Evolutionary conservation across 495 filamentous ascomycete genomes (phyloP), one percentile per base, ranked within the genome.

Genomic region (Talaromyces wortmannii): DNA sequence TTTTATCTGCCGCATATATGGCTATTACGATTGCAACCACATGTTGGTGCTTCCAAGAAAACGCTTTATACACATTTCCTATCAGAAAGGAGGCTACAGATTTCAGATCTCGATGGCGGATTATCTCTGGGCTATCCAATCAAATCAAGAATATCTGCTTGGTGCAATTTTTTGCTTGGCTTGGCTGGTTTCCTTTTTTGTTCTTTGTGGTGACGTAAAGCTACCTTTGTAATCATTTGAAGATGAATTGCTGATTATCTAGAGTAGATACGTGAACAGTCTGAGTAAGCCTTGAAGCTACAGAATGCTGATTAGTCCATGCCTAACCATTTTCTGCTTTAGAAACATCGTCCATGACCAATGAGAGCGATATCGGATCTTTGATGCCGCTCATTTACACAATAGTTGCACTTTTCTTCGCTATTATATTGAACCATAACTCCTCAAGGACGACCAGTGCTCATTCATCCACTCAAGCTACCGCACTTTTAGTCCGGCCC

Each of bases 121-220:
- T 31, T 4, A 23, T 49, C 17, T 49, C 30, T n/a, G 31, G 15
- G 5, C 13, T 8, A 5, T n/a, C 5, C 10, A 31, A 15, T 15
- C 29, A 50, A 31, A 50, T 50, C 5, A 50, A 31, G 15, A 18
- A 29, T 31, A 29, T 50, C 18, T 50, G 29, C 31, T 7, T 31
- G 18, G 29, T 50, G 7, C 48, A 50, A 12, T 50, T 50, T 31
- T 29, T 50, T 31, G 3, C 48, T n/a, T 50, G 48, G 48, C 18
- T 50, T n/a, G 48, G 48, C 5, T 50, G 48, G 48, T 50, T 50
- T 32, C 48, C 48, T 7, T 50, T 50, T 33, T 31, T 31, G 31
- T 50, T 31, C 29, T 50, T 30, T 15, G 18, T 50, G 30, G 48
- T 50, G 8, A 50, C 23, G 48, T 50, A 50, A 31, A 47, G 6